phyloP scores from a whole-genome alignment of 805 yeast species.

The Candida mattraensis region DNA sequence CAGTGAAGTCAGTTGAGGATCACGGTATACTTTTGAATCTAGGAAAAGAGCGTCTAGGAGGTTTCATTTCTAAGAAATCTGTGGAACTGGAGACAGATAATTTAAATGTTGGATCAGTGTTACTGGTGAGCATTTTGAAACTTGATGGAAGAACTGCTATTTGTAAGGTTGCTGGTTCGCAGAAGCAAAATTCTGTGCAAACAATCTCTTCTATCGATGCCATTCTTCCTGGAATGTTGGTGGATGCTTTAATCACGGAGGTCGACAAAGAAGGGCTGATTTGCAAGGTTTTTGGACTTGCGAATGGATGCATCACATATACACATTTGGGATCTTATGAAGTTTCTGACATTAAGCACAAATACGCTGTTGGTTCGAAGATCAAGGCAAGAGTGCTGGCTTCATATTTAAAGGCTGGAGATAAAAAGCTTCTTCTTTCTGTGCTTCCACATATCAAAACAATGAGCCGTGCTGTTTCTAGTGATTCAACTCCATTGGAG shows the following conservation, averaged over 20 bases:
- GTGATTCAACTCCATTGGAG: constrained; percentile 44
- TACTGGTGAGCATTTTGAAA: constrained; percentile 59
- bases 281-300: constrained; percentile 73
- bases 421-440: constrained; percentile 65
- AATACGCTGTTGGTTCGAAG: constrained; percentile 64
- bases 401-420: constrained; percentile 45
- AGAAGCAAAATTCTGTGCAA: constrained; percentile 49
- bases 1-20: constrained; percentile 82
- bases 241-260: constrained; percentile 69
- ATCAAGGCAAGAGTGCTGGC: constrained; percentile 73
- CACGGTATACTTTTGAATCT: constrained; percentile 81
- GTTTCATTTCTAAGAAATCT: constrained; percentile 76
- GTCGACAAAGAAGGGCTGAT: constrained; percentile 60
- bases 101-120: constrained; percentile 62
- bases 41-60: constrained; percentile 58
- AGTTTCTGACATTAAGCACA: constrained; percentile 51
- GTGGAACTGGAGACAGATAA: constrained; percentile 41
- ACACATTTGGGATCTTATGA: constrained; percentile 59
- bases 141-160: constrained; percentile 58
- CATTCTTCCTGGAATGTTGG: constrained; percentile 79
- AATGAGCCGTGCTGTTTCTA: constrained; percentile 25
- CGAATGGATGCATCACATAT: constrained; percentile 67
- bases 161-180: constrained; percentile 47
- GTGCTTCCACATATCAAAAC: constrained; percentile 52
- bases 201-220: constrained; percentile 75